Base-by-base conservation (phyloP, 176 grass and related monocot species). In the Dendrocalamus sinicus region DNA sequence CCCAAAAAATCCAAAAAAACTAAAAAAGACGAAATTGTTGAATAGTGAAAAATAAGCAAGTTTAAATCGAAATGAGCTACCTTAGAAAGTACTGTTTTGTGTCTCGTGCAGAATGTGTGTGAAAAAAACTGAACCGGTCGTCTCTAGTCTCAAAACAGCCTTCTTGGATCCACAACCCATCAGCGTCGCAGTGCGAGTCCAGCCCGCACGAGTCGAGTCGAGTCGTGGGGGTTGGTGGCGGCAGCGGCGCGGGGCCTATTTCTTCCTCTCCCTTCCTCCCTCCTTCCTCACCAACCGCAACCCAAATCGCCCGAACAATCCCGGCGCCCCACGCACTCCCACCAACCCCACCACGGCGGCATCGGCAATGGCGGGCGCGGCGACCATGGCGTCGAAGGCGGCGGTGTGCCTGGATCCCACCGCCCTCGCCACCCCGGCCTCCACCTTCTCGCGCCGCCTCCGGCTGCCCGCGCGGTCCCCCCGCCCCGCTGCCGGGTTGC, bases 191-290 rank as follows among this genome's bases (percentile, higher is more conserved):
- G 28, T 30, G 28, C 30, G 30, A 32, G 35, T 37, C 35, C 35
- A 40, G 51, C 8, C 24, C 47, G 26, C 32, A 41, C 72, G 16
- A 53, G 51, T 54, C 52, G 52, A 47, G 28, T 52, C 48, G 12
- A 46, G 20, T 75, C 50, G 84, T 53, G 41, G 75, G 55, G 81
- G 87, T 84, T 79, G 87, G 87, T 88, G 80, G 81, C 64, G 2
- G 53, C 73, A 54, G 20, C 76, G 37, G 4, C 37, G 37, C 37
- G 37, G 37, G 37, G 37, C 26, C 76, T 90, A 90, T 90, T 90
- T 90, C 80, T 83, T 45, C 62, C 73, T 67, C 32, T 4, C 59
- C 11, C 23, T 17, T 9, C 2, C 20, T 16, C n/a, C 14, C 8
- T 41, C 15, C 64, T 77, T 45, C 65, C 46, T 72, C 79, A 86